Evolutionary conservation across 176 grass and related monocot genomes (phyloP), one percentile per base, ranked within the genome.

Genomic region (Avena insularis): DNA sequence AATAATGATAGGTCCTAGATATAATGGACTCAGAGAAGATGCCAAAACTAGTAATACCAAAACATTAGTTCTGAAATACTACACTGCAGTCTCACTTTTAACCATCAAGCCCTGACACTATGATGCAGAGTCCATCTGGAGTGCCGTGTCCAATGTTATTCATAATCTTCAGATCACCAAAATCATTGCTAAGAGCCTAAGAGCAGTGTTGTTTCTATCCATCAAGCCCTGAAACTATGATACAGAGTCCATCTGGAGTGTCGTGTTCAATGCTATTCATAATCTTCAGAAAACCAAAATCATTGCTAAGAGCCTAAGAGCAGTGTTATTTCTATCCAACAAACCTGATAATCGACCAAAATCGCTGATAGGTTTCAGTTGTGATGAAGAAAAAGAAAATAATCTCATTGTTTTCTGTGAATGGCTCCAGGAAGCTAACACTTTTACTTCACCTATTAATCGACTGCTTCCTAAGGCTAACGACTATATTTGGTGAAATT

Each of bases 241-340:
- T 60, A 11, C 16, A 83, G 60, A 83, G 36, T 83, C 66, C 15
- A 87, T 65, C 23, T 50, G 2, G 13, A 67, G 47, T 56, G 53
- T 5, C 7, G 17, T 21, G 47, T 81, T 57, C 20, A 2, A 76
- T 75, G 64, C 35, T 49, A 40, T 76, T 40, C 49, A 76, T 38
- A 86, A 69, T 60, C 78, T 51, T 68, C 43, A 78, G 14, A 71
- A 67, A 61, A 51, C 61, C 29, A 65, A 78, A 85, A 45, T 40
- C 4, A 61, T 78, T 1, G 11, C 5, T 20, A 87, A 83, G 57
- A 56, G 73, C 46, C 2, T 23, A 83, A 71, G 46, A 54, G 43
- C 47, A 56, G 16, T 56, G 19, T 62, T 17, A 53, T 81, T 71
- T 82, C 82, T 71, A 82, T 40, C 62, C 71, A 71, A 50, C 29